Evolutionary conservation across 1,284 basidiomycete genomes (phyloP).

Genomic region (Apiotrichum laibachii): DNA sequence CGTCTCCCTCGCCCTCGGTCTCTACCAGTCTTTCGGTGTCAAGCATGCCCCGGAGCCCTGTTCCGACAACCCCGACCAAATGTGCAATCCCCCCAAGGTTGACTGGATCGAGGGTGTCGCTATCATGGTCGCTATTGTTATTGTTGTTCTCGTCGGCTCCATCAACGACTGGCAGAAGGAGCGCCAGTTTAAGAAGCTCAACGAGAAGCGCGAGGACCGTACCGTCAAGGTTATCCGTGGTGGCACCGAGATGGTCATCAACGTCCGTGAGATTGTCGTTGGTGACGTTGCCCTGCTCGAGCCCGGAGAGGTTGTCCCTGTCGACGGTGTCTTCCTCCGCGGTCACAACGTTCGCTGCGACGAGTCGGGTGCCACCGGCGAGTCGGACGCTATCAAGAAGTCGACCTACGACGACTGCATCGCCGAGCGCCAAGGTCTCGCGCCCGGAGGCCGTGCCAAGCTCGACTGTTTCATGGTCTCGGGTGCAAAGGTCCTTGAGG

Average conservation of each 20-base stretch:
- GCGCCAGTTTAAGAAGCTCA: slow-evolving; percentile 85
- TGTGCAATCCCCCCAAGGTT: slow-evolving; percentile 57
- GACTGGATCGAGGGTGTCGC: slow-evolving; percentile 99
- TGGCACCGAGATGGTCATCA: slow-evolving; percentile 73
- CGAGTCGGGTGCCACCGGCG: slow-evolving; percentile 93
- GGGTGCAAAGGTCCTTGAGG: slow-evolving; percentile 93
- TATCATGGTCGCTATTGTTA: slow-evolving; percentile 87
- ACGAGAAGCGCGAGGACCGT: slow-evolving; percentile 94
- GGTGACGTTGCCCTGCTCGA: slow-evolving; percentile 89
- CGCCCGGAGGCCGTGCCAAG: slow-evolving; percentile 56
- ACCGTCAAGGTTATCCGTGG: slow-evolving; percentile 85
- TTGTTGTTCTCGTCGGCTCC: slow-evolving; percentile 55
- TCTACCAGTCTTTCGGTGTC: slow-evolving; percentile 89
- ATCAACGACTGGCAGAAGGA: slow-evolving; percentile 84
- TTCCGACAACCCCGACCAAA: slow-evolving; percentile 38
- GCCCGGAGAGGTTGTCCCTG: slow-evolving; percentile 92
- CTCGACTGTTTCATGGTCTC: slow-evolving; percentile 90
- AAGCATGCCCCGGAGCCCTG: slow-evolving; percentile 56
- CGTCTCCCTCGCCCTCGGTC: slow-evolving; percentile 86
- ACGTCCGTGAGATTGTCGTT: slow-evolving; percentile 85
- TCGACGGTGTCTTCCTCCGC: slow-evolving; percentile 87
- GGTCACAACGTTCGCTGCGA: slow-evolving; percentile 96
- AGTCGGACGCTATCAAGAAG: slow-evolving; percentile 93
- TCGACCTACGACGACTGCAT: slow-evolving; percentile 73
- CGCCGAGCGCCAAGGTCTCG: slow-evolving; percentile 50